Percentiles rank a stretch among this genome's conserved stretches.
Evolutionary conservation across 805 yeast species (phyloP).

Genomic region (Zygosaccharomyces pseudorouxii): DNA sequence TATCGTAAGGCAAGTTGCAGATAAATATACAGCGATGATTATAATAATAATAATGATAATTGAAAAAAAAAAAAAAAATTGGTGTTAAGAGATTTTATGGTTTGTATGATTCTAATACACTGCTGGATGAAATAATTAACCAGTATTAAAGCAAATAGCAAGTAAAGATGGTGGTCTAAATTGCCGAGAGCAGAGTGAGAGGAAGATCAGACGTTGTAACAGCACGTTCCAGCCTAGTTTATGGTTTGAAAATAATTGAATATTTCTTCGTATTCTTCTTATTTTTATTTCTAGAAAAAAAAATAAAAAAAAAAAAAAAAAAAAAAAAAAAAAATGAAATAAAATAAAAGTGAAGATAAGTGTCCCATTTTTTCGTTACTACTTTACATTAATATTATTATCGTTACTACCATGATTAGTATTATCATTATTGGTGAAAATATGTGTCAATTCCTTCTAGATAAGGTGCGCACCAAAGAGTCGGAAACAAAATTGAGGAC

Average conservation of each 20-base stretch:
- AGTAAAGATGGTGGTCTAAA: background rate
- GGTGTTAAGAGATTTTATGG: too few species aligned
- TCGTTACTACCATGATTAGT: conserved; percentile 7
- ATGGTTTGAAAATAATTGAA: too few species aligned
- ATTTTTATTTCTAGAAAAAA: background rate
- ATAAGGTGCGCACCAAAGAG: background rate
- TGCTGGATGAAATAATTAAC: background rate
- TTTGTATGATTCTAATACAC: background rate
- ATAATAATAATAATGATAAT: background rate
- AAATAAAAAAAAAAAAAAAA: conserved; percentile 1
- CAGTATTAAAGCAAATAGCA: background rate
- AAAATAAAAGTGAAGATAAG: conserved; percentile 1
- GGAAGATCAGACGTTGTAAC: background rate
- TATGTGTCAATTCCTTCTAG: background rate
- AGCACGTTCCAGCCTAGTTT: too few species aligned
- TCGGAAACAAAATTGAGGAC: conserved; percentile 1
- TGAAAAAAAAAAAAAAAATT: background rate
- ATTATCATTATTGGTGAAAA: conserved; percentile 2
- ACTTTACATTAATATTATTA: conserved; percentile 12
- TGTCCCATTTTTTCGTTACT: conserved; percentile 9
- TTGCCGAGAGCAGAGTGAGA: background rate
- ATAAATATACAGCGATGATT: background rate
- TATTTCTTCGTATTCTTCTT: background rate
- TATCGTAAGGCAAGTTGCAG: background rate
- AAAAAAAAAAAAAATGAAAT: background rate